A percentile compares a stretch with the other conserved stretches of the same genome.
Conservation (phyloP, 176 grass and related monocot species). For the Pharus latifolius region DNA sequence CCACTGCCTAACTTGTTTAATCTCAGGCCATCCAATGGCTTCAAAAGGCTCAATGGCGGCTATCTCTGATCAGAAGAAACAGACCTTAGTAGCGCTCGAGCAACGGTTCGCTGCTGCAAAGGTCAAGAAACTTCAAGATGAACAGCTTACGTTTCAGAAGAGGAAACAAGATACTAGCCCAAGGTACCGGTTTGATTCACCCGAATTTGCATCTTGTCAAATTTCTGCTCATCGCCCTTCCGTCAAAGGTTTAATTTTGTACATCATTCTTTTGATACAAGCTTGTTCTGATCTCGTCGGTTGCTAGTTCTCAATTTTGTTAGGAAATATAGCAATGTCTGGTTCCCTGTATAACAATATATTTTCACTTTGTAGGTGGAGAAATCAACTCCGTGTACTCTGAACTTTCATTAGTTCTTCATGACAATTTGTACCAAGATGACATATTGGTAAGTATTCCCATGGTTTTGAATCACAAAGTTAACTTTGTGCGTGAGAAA, state of each 20-base stretch:
- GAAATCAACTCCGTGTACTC: conserved; percentile 41
- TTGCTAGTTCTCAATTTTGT: not conserved
- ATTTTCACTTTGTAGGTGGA: conserved; percentile 12
- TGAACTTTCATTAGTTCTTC: conserved; percentile 20
- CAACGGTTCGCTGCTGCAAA: conserved; percentile 35
- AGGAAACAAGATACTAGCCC: not conserved
- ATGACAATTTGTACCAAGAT: conserved; percentile 32
- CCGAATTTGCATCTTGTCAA: not conserved
- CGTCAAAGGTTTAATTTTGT: conserved; percentile 9
- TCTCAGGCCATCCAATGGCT: not conserved
- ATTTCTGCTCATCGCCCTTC: not conserved
- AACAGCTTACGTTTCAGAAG: conserved; percentile 9
- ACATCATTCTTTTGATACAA: not conserved
- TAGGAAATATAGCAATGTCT: not conserved
- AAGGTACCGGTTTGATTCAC: conserved; percentile 10
- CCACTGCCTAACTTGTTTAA: not conserved
- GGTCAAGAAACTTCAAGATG: conserved; percentile 38
- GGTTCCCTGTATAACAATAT: not conserved
- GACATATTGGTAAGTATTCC: not conserved
- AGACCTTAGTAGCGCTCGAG: conserved; percentile 40
- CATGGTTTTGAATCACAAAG: not conserved
- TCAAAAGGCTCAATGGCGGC: not conserved
- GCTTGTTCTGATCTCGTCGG: not conserved
- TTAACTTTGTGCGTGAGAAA: not conserved
- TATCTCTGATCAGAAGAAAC: conserved; percentile 49